Conservation (phyloP, 805 yeast genomes). For the Tetrapisispora fleetii region DNA sequence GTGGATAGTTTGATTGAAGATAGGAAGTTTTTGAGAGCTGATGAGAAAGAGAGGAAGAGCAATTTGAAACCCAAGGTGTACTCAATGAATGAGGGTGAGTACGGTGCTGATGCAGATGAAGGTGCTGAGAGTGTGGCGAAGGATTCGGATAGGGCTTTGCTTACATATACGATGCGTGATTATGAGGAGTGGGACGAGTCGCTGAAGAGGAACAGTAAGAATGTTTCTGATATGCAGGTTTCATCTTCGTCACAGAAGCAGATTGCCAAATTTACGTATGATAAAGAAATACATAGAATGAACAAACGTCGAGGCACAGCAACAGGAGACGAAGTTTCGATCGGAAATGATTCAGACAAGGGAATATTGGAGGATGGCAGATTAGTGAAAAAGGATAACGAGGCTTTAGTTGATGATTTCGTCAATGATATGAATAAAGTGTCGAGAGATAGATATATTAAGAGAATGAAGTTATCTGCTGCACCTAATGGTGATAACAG, state of each 20-base stretch:
- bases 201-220: constrained; percentile 4
- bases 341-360: constrained; percentile 1
- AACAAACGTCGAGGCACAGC: not conserved
- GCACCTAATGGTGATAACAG: not conserved
- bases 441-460: constrained; percentile 13
- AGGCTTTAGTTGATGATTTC: constrained; percentile 11
- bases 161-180: constrained; percentile 19
- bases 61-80: constrained; percentile 19
- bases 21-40: constrained; percentile 14
- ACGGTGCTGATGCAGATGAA: constrained; percentile 6
- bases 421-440: constrained; percentile 14
- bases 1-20: constrained; percentile 14
- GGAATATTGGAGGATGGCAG: constrained; percentile 9
- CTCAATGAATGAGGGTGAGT: constrained; percentile 13
- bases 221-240: not conserved
- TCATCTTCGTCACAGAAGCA: constrained; percentile 8
- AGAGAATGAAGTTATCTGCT: constrained; percentile 4
- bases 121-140: constrained; percentile 1
- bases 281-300: constrained; percentile 18
- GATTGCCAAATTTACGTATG: constrained; percentile 23
- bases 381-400: constrained; percentile 12
- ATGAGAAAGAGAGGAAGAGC: constrained; percentile 5
- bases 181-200: constrained; percentile 18
- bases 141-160: constrained; percentile 5
- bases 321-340: not conserved